Conservation (phyloP, 495 filamentous ascomycete species). For the Daldinia concentrica region DNA sequence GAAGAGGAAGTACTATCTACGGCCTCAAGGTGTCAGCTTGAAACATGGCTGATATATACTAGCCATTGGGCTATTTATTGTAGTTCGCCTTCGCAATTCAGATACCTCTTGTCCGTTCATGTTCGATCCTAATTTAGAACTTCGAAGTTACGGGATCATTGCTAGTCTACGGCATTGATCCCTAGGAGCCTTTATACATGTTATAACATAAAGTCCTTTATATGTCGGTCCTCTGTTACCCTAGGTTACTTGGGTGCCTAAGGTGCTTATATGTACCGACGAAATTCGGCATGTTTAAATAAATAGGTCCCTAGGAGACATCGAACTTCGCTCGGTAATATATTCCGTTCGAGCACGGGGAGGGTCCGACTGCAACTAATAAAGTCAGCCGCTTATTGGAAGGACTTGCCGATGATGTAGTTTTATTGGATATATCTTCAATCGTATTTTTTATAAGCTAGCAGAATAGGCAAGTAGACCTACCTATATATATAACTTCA, state of each 20-base stretch:
- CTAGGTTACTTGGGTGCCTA: no score
- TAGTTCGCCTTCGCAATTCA: conserved; percentile 9
- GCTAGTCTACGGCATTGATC: neutral
- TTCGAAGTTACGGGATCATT: neutral
- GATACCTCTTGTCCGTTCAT: neutral
- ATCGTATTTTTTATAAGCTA: no score
- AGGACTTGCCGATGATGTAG: no score
- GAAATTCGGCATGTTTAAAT: no score
- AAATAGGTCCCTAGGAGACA: no score
- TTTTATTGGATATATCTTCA: no score
- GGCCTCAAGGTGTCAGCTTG: neutral
- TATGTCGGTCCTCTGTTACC: neutral
- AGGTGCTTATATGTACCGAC: no score
- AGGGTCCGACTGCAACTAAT: no score
- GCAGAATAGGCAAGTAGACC: no score
- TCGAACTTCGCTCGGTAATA: no score
- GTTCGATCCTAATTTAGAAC: neutral
- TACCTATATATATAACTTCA: neutral
- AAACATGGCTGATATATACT: conserved; percentile 24
- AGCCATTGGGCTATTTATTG: conserved; percentile 19
- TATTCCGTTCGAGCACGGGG: no score
- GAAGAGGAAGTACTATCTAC: neutral
- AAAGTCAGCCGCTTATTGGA: no score
- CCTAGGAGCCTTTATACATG: neutral
- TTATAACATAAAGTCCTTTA: neutral